Percentiles rank a stretch among this genome's conserved stretches.
Evolutionary conservation across 1,284 basidiomycete species (phyloP).

Genomic region (Acaromyces ingoldii): DNA sequence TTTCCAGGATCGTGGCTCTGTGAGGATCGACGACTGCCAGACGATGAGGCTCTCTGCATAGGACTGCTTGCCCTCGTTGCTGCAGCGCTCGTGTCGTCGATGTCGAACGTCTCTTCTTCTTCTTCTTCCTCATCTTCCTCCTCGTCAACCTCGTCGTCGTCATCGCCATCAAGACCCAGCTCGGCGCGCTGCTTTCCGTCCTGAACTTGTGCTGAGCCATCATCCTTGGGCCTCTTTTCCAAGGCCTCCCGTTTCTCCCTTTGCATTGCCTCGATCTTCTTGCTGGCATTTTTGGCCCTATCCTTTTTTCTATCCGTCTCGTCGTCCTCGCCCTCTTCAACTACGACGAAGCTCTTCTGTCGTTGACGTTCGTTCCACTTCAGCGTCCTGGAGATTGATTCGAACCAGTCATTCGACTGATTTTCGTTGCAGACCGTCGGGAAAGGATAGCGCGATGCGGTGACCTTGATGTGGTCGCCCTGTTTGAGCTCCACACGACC

Average conservation of each 20-base stretch:
- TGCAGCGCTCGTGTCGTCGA: slow-evolving; percentile 39
- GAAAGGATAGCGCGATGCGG: slow-evolving; percentile 95
- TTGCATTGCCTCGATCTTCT: neutral
- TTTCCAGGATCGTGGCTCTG: no score
- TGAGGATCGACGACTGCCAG: no score
- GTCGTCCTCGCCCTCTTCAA: slow-evolving; percentile 70
- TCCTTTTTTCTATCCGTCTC: neutral
- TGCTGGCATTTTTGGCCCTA: neutral
- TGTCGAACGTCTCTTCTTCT: slow-evolving; percentile 42
- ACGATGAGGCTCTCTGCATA: no score
- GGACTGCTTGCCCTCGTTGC: slow-evolving; percentile 5
- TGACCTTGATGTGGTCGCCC: slow-evolving; percentile 99
- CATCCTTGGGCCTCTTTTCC: neutral
- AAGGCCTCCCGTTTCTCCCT: neutral
- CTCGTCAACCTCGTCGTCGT: slow-evolving; percentile 18
- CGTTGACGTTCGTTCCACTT: slow-evolving; percentile 62
- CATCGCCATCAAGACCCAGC: slow-evolving; percentile 11
- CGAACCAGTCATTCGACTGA: slow-evolving; percentile 97
- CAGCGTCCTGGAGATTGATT: slow-evolving; percentile 86
- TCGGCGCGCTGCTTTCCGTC: neutral
- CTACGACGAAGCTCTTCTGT: slow-evolving; percentile 46
- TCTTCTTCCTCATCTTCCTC: slow-evolving; percentile 26
- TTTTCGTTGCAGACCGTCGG: slow-evolving; percentile 97
- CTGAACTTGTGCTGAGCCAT: neutral
- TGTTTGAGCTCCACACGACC: slow-evolving; percentile 77